Percentiles rank a stretch among this genome's conserved stretches.
Conservation (phyloP, 495 filamentous ascomycete genomes). For the Trichoderma gamsii region DNA sequence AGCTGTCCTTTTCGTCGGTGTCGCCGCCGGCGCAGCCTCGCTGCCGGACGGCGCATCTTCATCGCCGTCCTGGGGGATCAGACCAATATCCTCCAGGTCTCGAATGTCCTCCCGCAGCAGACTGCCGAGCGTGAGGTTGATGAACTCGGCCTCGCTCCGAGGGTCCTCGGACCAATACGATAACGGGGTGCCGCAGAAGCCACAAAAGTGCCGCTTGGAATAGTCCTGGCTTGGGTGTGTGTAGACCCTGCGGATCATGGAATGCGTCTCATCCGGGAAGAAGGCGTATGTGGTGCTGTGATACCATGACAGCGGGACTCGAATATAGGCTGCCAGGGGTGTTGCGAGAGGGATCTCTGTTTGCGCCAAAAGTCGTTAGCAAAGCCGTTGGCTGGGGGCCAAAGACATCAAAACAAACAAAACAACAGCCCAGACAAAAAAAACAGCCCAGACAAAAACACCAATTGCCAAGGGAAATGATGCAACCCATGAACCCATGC, state of each 20-base stretch:
- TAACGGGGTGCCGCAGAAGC: slow-evolving; percentile 79
- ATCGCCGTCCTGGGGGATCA: slow-evolving; percentile 47
- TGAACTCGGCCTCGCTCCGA: slow-evolving; percentile 60
- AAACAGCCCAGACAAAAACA: background rate
- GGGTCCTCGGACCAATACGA: slow-evolving; percentile 74
- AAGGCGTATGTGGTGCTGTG: slow-evolving; percentile 63
- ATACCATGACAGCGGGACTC: slow-evolving; percentile 72
- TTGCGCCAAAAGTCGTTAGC: too few species aligned
- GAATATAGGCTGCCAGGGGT: slow-evolving; percentile 71
- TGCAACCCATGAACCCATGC: background rate
- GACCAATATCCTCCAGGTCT: slow-evolving; percentile 59
- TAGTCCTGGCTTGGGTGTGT: slow-evolving; percentile 52
- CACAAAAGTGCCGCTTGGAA: slow-evolving; percentile 74
- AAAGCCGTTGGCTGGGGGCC: background rate
- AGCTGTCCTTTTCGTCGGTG: slow-evolving; percentile 17
- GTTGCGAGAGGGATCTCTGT: slow-evolving; percentile 61
- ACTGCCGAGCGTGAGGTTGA: slow-evolving; percentile 68
- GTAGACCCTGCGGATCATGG: slow-evolving; percentile 65
- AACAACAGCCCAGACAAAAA: background rate
- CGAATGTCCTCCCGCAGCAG: slow-evolving; percentile 59
- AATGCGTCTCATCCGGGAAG: slow-evolving; percentile 70
- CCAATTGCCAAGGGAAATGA: background rate
- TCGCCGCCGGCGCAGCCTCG: slow-evolving; percentile 19
- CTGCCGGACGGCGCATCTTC: slow-evolving; percentile 20
- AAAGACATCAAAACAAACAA: background rate